Base-by-base conservation (phyloP, 2,329 filamentous ascomycete genomes). In the Cladosporium sp. region DNA sequence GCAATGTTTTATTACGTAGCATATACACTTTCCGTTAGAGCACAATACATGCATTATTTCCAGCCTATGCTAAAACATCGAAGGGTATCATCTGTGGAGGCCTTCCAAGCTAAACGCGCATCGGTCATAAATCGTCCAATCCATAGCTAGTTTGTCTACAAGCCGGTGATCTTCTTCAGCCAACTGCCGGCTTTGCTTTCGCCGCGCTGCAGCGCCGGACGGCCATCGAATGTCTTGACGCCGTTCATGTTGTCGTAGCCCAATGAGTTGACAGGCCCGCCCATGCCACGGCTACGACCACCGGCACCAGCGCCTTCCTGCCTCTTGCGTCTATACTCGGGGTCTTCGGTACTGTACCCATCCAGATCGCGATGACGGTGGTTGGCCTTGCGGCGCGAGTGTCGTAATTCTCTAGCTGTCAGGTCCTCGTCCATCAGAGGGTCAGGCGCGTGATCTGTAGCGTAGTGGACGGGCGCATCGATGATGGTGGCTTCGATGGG, bases 401-500 rank as follows among this genome's bases (percentile, higher is more conserved):
- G 69, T 11, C 74, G 68, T 46, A 75, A 66, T 66, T 76, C 74
- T 33, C 74, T 52, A 31, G 75, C 76, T 12, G 74, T 76, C 16
- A 67, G 68, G 56, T 72, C 70, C 52, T 74, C 68, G 28, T 74
- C 72, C 21, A 71, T 65, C 14, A 63, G 40, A 16, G 66, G 62
- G 46, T 75, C 72, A 18, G 69, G 69, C 21, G 68, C 67, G 35
- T 69, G 56, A 52, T 74, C 73, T 4, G 62, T 67, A 11, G 70
- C 74, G 53, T 69, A 75, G 59, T 75, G 72, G 28, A 72, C 68
- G 3, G 75, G 74, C 6, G 73, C 72, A 65, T 84, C 82, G 65
- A 84, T 73, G 55, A 84, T 81, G 2, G 82, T 83, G 65, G 80
- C 80, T 58, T 78, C 77, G 28, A 78, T 67, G 2, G 81, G 81